Conservation (phyloP, 1,139 yeast genomes). For the Protomyces arabidopsidicola region DNA sequence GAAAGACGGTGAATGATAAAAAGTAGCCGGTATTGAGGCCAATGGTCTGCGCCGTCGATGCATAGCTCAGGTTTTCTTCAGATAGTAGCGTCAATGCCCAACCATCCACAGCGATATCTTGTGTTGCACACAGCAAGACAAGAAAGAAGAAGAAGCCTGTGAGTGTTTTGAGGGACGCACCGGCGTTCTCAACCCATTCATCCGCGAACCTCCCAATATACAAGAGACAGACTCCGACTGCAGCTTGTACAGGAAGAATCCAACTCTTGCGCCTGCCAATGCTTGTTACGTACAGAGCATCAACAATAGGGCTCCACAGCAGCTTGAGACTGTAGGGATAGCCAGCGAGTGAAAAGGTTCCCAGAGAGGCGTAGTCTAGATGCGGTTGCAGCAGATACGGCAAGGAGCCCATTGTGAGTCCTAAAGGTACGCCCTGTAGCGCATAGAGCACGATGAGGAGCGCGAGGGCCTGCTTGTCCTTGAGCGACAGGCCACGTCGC, state of each 20-base stretch:
- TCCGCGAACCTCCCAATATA: conserved; percentile 60
- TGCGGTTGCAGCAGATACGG: conserved; percentile 83
- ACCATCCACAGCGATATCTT: conserved; percentile 97
- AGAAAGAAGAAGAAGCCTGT: conserved; percentile 65
- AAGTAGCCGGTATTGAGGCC: conserved; percentile 94
- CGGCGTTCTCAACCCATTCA: conserved; percentile 45
- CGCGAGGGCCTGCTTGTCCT: conserved; percentile 25
- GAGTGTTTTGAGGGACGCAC: conserved; percentile 36
- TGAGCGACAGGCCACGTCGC: conserved; percentile 10
- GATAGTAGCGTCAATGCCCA: conserved; percentile 92
- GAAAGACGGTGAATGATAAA: conserved; percentile 79
- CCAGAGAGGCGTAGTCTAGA: conserved; percentile 83
- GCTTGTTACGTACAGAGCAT: conserved; percentile 63
- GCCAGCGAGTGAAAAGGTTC: conserved; percentile 82
- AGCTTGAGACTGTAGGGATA: conserved; percentile 91
- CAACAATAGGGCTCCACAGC: conserved; percentile 94
- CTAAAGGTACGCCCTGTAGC: conserved; percentile 93
- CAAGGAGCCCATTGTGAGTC: conserved; percentile 90
- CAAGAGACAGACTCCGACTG: conserved; percentile 66
- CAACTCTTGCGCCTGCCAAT: conserved; percentile 86
- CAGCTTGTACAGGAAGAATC: conserved; percentile 85
- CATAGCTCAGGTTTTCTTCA: conserved; percentile 76
- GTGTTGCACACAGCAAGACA: conserved; percentile 90
- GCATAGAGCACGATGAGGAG: conserved; percentile 23
- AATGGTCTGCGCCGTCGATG: conserved; percentile 94